A percentile compares a stretch with the other conserved stretches of the same genome.
Conservation (phyloP, 2,329 filamentous ascomycete species). For the Cladophialophora immunda region DNA sequence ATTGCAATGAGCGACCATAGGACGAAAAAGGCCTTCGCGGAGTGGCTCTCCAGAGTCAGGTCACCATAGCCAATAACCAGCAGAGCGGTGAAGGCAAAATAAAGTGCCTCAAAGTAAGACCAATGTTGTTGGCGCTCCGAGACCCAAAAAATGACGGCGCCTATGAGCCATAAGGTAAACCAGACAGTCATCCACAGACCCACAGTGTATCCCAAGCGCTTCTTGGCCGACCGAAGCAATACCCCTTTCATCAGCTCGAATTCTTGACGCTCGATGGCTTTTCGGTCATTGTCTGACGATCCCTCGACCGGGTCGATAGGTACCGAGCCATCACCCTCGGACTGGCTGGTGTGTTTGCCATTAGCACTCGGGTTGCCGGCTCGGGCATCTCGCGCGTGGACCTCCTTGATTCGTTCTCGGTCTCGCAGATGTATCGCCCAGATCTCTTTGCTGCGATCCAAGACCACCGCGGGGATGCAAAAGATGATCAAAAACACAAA, state of each 20-base stretch:
- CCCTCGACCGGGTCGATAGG: background rate
- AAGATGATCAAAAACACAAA: slow-evolving; percentile 65
- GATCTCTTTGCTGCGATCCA: slow-evolving; percentile 29
- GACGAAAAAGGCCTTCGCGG: slow-evolving; percentile 63
- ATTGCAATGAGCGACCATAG: slow-evolving; percentile 64
- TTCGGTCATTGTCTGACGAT: background rate
- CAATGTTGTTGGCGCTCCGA: slow-evolving; percentile 57
- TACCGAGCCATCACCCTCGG: background rate
- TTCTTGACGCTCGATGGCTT: slow-evolving; percentile 33
- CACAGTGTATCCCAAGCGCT: slow-evolving; percentile 53
- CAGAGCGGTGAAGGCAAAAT: slow-evolving; percentile 62
- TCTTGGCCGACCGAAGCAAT: slow-evolving; percentile 50
- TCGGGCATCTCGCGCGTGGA: background rate
- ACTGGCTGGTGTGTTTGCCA: background rate
- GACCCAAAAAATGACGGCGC: slow-evolving; percentile 59
- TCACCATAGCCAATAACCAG: slow-evolving; percentile 66
- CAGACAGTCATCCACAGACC: slow-evolving; percentile 44
- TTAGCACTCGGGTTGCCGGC: background rate
- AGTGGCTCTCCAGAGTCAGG: slow-evolving; percentile 54
- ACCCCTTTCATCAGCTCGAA: slow-evolving; percentile 57
- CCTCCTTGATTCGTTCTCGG: background rate
- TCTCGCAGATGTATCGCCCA: background rate
- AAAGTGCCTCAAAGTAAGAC: slow-evolving; percentile 61
- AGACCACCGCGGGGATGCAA: slow-evolving; percentile 53
- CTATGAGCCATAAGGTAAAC: slow-evolving; percentile 53